These are phyloP conservation scores for Starmerella apis DNA, from an alignment of 805 yeast species.

Conservation along the genomic window DNA sequence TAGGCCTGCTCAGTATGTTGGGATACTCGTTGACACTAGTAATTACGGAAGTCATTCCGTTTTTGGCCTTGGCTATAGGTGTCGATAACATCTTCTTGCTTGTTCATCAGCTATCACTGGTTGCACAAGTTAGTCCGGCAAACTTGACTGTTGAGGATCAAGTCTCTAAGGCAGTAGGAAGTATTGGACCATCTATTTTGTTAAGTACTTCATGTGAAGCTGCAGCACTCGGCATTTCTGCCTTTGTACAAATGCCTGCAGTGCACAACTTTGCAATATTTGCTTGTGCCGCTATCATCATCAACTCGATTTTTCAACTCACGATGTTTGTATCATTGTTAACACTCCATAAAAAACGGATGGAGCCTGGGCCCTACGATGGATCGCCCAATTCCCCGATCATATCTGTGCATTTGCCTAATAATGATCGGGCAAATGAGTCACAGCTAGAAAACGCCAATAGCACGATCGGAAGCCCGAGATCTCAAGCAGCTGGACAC, in stretches of 20 bases:
- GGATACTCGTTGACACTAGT: constrained; percentile 81
- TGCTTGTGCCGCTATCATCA: constrained; percentile 73
- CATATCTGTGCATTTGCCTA: neutral
- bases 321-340: constrained; percentile 68
- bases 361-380: constrained; percentile 5
- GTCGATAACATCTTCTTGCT: constrained; percentile 85
- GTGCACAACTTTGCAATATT: constrained; percentile 86
- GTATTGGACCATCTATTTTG: constrained; percentile 79
- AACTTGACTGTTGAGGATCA: constrained; percentile 46
- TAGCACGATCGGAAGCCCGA: constrained; percentile 4
- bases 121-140: constrained; percentile 38
- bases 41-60: constrained; percentile 94
- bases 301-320: constrained; percentile 68
- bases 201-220: constrained; percentile 68
- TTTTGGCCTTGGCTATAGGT: constrained; percentile 87
- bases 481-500: neutral
- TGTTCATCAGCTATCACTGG: constrained; percentile 61
- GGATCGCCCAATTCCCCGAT: neutral
- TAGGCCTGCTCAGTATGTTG: constrained; percentile 66
- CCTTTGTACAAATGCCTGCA: constrained; percentile 88
- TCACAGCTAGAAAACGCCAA: neutral
- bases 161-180: constrained; percentile 52
- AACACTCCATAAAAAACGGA: constrained; percentile 32
- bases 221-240: constrained; percentile 68
- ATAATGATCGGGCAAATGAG: neutral